Evolutionary conservation across 2,329 filamentous ascomycete species (phyloP), one percentile per base, ranked within the genome.

Genomic region (Beauveria sp.): DNA sequence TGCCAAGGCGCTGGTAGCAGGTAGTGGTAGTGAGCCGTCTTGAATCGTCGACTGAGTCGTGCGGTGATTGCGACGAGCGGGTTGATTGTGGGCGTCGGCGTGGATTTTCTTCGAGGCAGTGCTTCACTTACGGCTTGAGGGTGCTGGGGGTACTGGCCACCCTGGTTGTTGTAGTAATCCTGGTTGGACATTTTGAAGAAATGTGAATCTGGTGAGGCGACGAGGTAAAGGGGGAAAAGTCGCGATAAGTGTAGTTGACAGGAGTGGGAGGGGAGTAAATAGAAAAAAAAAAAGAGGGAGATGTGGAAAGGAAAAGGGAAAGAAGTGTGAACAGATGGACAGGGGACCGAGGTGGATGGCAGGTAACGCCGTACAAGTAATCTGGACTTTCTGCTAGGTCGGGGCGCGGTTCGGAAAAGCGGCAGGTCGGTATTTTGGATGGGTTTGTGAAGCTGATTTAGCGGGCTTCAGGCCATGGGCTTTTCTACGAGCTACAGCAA

Each of bases 111-210:
- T 38, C 38, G 54, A 24, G n/a, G 28, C 18, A 14, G 34, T 46
- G 38, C 43, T 8, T 34, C 12, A 65, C 75, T 70, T 72, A 78
- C 75, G 42, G 72, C 65, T 62, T 74, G 75, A 20, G 75, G 75
- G 22, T 76, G 72, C 61, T 76, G 74, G 42, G 58, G 62, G 30
- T 61, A 61, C 58, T 67, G 67, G 62, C 66, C 67, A 26, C 67
- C 69, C 43, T 71, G 70, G 56, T 70, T 68, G 63, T 72, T 67
- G 68, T 77, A 77, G 70, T 77, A 77, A 40, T 77, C 75, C 63
- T 77, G 70, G 67, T 69, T 74, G 55, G 75, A 73, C 75, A 77
- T 77, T 62, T 45, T 67, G 64, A 34, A 56, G 38, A 43, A 34
- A 43, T 28, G 14, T 30, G 26, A 38, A 9, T 34, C 12, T 42